Base-by-base conservation (phyloP, 2,329 filamentous ascomycete genomes). In the Tolypocladium amazonense region DNA sequence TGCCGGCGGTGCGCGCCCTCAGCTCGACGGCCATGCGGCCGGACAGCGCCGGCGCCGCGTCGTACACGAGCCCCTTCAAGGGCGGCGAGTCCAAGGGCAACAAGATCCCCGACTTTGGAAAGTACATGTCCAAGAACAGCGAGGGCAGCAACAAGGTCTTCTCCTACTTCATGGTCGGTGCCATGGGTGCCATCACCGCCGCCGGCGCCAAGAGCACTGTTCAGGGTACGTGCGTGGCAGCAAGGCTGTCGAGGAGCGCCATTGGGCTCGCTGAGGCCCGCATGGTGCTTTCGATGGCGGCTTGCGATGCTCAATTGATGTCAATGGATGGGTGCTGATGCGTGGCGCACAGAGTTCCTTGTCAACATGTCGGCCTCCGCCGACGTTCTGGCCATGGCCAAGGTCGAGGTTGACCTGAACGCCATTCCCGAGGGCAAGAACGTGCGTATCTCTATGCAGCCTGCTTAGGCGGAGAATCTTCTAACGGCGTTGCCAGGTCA, bases 361-460 rank as follows among this genome's bases (percentile, higher is more conserved):
- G 91, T 96, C 81, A 99, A 97, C 87, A 97, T 99, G 95, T 95
- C 93, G 71, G 94, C 94, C 65, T 99, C 94, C 63, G 94, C 94
- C 78, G 94, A 99, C 73, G 92, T 99, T 73, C 80, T 99, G 79
- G 94, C 95, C 75, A 95, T 97, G 87, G 94, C 94, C 77, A 99
- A 99, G 88, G 94, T 99, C 69, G 94, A 99, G 82, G 89, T 99
- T 69, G 91, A 96, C 77, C 88, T 99, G 67, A 82, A 82, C 71
- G 77, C 90, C 65, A 97, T 99, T 71, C 94, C 94, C 64, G 93
- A 97, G 83, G 94, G 94, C 85, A 99, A 97, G 89, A 99, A 99
- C 82, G 94, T 92, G 81, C 76, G 88, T 82, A 23, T 18, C 59
- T 47, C 20, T 33, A 43, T 7, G 47, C 37, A 45, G n/a, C 59